Evolutionary conservation across 1,284 basidiomycete genomes (phyloP).

Genomic region (Sanghuangporus sanghuang): DNA sequence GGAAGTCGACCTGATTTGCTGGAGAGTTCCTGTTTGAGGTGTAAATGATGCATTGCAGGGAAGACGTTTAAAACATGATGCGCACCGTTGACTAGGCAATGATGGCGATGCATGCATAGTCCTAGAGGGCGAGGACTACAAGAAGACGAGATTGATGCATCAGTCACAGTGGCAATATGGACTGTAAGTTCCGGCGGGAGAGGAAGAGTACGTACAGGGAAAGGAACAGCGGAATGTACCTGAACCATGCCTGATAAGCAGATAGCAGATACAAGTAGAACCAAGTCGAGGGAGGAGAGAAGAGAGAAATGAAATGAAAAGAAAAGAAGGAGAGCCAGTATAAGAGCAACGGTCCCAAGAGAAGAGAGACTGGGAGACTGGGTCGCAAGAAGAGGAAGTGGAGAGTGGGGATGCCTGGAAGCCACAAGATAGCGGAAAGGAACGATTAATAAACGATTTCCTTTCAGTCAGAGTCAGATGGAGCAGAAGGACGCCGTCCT

Average conservation of each 20-base stretch:
- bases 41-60: neutral
- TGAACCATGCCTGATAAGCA: constrained; percentile 1
- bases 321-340: neutral
- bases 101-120: neutral
- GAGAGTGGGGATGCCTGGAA: neutral
- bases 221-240: constrained; percentile 5
- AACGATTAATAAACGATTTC: neutral
- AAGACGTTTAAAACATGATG: neutral
- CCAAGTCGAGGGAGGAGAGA: neutral
- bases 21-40: neutral
- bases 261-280: too few species aligned
- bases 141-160: neutral
- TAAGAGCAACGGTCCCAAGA: neutral
- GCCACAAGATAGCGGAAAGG: neutral
- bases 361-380: neutral
- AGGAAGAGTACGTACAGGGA: neutral
- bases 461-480: too few species aligned
- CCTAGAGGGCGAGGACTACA: constrained; percentile 1
- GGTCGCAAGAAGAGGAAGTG: constrained; percentile 7
- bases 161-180: neutral
- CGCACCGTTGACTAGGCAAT: neutral
- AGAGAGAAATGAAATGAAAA: neutral
- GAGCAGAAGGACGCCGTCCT: too few species aligned
- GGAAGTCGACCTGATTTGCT: neutral
- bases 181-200: neutral